Evolutionary conservation across 2,329 filamentous ascomycete genomes (phyloP).

Genomic region (Aspergillus viridinutans): DNA sequence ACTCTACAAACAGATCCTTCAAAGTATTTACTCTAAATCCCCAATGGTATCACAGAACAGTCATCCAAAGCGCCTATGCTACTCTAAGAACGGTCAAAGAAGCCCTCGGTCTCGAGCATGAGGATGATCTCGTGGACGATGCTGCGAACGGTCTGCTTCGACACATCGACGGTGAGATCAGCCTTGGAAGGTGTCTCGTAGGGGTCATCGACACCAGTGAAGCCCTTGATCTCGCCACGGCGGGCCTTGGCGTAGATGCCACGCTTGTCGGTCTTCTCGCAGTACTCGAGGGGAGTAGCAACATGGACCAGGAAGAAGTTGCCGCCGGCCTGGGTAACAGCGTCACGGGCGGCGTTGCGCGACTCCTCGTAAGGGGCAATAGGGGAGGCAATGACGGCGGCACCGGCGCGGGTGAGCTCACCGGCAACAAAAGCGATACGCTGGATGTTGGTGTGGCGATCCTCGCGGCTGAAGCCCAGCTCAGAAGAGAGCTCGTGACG

Average conservation of each 20-base stretch:
- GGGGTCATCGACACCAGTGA: slow-evolving; percentile 96
- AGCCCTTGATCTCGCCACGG: slow-evolving; percentile 89
- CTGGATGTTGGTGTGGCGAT: slow-evolving; percentile 90
- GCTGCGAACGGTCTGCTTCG: slow-evolving; percentile 82
- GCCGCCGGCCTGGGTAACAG: slow-evolving; percentile 70
- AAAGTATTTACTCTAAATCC: slow-evolving; percentile 6
- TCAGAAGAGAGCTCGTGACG: slow-evolving; percentile 89
- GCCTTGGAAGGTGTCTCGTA: slow-evolving; percentile 82
- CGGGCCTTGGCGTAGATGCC: slow-evolving; percentile 84
- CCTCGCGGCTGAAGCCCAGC: slow-evolving; percentile 88
- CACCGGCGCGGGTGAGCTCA: slow-evolving; percentile 87
- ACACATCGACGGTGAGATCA: slow-evolving; percentile 77
- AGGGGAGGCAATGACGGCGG: slow-evolving; percentile 91
- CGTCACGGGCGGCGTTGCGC: slow-evolving; percentile 72
- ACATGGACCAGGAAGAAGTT: slow-evolving; percentile 96
- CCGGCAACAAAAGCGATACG: slow-evolving; percentile 95
- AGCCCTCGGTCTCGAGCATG: slow-evolving; percentile 80
- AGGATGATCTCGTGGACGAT: slow-evolving; percentile 97
- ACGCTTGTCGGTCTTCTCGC: slow-evolving; percentile 90
- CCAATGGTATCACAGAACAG: slow-evolving; percentile 11
- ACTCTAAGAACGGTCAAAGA: slow-evolving; percentile 62
- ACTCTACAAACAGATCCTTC: slow-evolving; percentile 15
- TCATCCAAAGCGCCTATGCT: slow-evolving; percentile 7
- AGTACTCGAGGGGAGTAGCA: slow-evolving; percentile 84
- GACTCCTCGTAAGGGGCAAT: slow-evolving; percentile 88